Evolutionary conservation across 352 stramenopile genomes (phyloP).

Genomic region (Phytopythium cucurbitacearum): DNA sequence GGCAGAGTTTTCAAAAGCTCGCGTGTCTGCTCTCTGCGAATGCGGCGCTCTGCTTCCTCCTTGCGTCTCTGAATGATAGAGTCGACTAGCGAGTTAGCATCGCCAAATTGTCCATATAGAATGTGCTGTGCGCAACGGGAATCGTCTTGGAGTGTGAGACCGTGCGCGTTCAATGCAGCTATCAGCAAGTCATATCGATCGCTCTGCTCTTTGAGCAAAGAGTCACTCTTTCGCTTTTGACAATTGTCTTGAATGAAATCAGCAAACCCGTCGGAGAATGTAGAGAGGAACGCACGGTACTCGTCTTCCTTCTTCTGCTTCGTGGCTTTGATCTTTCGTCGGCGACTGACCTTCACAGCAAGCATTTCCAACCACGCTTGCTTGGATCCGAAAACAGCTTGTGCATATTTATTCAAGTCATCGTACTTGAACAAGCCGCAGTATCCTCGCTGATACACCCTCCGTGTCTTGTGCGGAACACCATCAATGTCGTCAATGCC

Average conservation of each 20-base stretch:
- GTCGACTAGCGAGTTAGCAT: too few relatives aligned
- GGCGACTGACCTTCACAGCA: slow-evolving; percentile 1
- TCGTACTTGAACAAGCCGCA: slow-evolving; percentile 10
- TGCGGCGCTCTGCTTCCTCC: too few relatives aligned
- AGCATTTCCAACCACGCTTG: slow-evolving; percentile 11
- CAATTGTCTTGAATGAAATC: too few relatives aligned
- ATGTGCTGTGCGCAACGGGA: not conserved
- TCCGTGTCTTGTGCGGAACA: not conserved
- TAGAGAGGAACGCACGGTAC: not conserved
- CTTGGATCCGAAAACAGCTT: slow-evolving; percentile 12
- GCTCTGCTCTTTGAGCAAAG: slow-evolving; percentile 1
- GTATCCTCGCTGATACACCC: not conserved
- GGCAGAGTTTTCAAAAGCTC: not conserved
- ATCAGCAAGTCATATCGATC: slow-evolving; percentile 4
- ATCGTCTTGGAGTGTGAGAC: slow-evolving; percentile 5
- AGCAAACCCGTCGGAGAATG: too few relatives aligned
- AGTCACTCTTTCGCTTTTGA: too few relatives aligned
- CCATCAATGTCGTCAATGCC: slow-evolving; percentile 6
- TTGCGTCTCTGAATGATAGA: too few relatives aligned
- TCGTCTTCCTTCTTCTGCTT: slow-evolving; percentile 8
- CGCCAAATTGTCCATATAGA: too few relatives aligned
- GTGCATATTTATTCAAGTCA: slow-evolving; percentile 10
- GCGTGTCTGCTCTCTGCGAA: too few relatives aligned
- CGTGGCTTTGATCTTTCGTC: slow-evolving; percentile 4
- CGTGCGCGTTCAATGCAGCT: not conserved